Percentiles rank a stretch among this genome's conserved stretches.
phyloP scores from a whole-genome alignment of 106 monocot species.

The Platanthera guangdongensis region DNA sequence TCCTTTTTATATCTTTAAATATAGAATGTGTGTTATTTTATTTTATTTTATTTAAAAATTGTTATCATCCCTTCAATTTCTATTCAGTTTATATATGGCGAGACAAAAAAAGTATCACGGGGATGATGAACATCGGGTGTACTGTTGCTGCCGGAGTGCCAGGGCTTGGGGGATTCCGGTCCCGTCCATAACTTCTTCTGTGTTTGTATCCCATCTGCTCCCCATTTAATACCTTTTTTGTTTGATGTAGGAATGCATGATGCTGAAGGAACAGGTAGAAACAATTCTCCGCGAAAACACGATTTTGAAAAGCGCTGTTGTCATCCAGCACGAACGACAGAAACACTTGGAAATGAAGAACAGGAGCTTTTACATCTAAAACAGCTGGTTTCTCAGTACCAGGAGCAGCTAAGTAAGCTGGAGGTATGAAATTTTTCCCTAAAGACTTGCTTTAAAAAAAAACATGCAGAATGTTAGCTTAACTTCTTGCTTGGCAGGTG shows the following conservation, averaged over 20 bases:
- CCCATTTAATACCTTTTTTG: neutral
- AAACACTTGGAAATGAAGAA: constrained; percentile 52
- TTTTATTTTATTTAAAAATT: too few relatives aligned
- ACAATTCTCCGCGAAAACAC: constrained; percentile 47
- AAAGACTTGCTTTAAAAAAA: too few relatives aligned
- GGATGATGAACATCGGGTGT: too few relatives aligned
- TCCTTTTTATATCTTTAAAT: too few relatives aligned
- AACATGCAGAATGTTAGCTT: neutral
- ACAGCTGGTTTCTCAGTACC: constrained; percentile 57
- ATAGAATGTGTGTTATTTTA: too few relatives aligned
- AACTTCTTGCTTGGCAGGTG: constrained; percentile 20
- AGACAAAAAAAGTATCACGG: too few relatives aligned
- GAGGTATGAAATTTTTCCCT: constrained; percentile 27
- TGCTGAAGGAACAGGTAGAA: constrained; percentile 69
- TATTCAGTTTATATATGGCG: too few relatives aligned
- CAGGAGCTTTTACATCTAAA: constrained; percentile 62
- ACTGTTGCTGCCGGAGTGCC: too few relatives aligned
- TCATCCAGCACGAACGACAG: constrained; percentile 77
- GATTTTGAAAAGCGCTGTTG: constrained; percentile 70
- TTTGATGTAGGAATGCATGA: constrained; percentile 43
- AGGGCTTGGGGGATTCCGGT: too few relatives aligned
- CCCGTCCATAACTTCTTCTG: too few relatives aligned
- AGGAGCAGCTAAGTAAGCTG: constrained; percentile 59
- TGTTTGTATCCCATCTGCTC: too few relatives aligned
- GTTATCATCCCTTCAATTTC: too few relatives aligned